These are phyloP conservation scores for Trichosporon coremiiforme DNA, from an alignment of 1,284 basidiomycete species.

Conservation along the genomic window DNA sequence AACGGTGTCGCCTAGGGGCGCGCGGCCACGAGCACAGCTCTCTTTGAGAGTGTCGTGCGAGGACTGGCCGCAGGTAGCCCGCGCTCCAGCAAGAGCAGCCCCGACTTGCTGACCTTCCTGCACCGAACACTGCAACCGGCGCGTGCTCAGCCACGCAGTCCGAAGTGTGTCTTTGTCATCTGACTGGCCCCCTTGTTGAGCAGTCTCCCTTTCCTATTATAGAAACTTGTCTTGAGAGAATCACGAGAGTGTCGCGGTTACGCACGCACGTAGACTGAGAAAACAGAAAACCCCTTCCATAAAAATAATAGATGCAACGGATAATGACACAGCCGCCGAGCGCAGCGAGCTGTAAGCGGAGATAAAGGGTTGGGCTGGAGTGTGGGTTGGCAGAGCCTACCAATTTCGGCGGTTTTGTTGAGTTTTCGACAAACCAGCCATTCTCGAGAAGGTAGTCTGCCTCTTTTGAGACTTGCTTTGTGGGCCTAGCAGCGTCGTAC, in stretches of 20 bases:
- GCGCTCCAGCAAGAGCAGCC: neutral
- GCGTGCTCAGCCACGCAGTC: neutral
- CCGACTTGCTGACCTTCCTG: slow-evolving; percentile 9
- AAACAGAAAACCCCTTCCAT: no score
- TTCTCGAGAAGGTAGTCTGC: no score
- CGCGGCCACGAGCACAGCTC: slow-evolving; percentile 16
- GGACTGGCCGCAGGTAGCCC: slow-evolving; percentile 16
- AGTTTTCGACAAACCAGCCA: no score
- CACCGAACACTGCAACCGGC: slow-evolving; percentile 9
- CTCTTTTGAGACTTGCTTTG: no score
- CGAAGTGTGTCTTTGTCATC: slow-evolving; percentile 5
- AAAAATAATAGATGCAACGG: no score
- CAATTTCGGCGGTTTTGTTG: no score
- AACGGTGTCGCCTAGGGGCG: slow-evolving; percentile 18
- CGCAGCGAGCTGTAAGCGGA: no score
- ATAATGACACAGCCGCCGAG: no score
- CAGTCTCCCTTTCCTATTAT: neutral
- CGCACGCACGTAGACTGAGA: no score
- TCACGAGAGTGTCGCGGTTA: neutral
- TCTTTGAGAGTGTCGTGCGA: neutral
- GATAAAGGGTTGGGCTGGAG: no score
- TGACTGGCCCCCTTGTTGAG: neutral
- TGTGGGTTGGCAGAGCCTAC: no score
- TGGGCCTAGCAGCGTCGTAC: no score
- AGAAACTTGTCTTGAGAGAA: neutral